Conservation (phyloP, 1,284 basidiomycete genomes). For the Apiotrichum gamsii region DNA sequence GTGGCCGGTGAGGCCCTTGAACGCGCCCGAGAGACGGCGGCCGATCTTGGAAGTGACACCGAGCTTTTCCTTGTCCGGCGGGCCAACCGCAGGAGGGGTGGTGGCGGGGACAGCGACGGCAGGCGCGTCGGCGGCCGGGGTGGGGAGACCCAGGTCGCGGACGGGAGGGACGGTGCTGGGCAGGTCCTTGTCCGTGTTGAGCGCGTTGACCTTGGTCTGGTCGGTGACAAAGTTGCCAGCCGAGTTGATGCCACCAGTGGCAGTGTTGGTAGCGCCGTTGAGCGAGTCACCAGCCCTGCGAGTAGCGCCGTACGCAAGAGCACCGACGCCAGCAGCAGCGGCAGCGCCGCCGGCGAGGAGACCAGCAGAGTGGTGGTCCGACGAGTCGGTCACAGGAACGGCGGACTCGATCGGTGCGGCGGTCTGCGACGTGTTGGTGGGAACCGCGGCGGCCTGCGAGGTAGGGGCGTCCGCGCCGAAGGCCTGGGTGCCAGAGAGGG, state of each 20-base stretch:
- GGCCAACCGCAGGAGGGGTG: background rate
- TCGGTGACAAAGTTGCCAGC: too few relatives aligned
- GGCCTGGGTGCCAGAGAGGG: too few relatives aligned
- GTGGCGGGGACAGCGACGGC: background rate
- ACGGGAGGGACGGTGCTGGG: background rate
- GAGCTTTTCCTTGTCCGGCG: background rate
- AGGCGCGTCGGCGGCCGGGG: slow-evolving; percentile 6
- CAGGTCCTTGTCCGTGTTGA: slow-evolving; percentile 12
- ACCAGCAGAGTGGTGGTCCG: too few relatives aligned
- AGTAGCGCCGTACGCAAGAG: background rate
- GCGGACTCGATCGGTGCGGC: too few relatives aligned
- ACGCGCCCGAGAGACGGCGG: slow-evolving; percentile 3
- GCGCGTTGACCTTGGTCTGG: background rate
- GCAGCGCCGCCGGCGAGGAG: background rate
- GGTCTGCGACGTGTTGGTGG: too few relatives aligned
- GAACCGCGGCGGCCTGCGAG: too few relatives aligned
- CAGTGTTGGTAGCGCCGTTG: background rate
- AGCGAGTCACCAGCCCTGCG: background rate
- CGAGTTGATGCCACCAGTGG: background rate
- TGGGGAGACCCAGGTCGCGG: too few relatives aligned
- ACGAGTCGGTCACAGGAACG: too few relatives aligned
- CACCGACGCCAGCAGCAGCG: background rate
- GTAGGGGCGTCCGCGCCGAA: too few relatives aligned
- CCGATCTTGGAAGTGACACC: background rate
- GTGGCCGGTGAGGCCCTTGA: slow-evolving; percentile 2